Evolutionary conservation across 2,329 filamentous ascomycete species (phyloP).

Genomic region (Clonostachys chloroleuca): DNA sequence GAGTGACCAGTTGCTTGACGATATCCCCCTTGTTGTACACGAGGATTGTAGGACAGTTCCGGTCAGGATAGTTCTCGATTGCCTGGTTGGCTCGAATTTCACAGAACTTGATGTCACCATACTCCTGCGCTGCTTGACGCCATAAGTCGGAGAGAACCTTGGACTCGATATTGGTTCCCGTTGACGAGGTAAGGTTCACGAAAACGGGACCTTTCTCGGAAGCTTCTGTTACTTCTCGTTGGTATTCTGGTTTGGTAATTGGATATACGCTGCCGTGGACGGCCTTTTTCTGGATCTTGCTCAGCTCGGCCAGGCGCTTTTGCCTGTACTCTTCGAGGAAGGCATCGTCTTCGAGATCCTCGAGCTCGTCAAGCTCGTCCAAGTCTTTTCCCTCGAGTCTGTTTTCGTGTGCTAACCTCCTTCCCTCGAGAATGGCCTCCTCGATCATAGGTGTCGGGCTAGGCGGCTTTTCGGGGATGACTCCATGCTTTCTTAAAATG

Average conservation of each 20-base stretch:
- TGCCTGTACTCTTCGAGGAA: slow-evolving; percentile 86
- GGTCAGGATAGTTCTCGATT: slow-evolving; percentile 93
- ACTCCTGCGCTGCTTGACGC: slow-evolving; percentile 77
- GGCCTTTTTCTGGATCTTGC: slow-evolving; percentile 68
- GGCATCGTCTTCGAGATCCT: slow-evolving; percentile 91
- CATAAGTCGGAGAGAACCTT: slow-evolving; percentile 80
- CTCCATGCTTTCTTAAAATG: slow-evolving; percentile 90
- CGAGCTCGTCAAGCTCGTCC: slow-evolving; percentile 87
- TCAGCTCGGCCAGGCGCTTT: slow-evolving; percentile 82
- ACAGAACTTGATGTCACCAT: slow-evolving; percentile 95
- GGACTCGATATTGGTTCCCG: slow-evolving; percentile 80
- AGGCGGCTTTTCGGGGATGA: slow-evolving; percentile 96
- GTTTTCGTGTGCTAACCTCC: slow-evolving; percentile 83
- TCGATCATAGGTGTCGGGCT: slow-evolving; percentile 95
- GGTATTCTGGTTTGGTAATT: slow-evolving; percentile 90
- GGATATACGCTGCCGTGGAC: slow-evolving; percentile 90
- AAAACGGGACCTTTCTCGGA: slow-evolving; percentile 66
- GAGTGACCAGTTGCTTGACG: slow-evolving; percentile 83
- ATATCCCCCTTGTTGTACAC: slow-evolving; percentile 94
- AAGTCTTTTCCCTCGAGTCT: slow-evolving; percentile 90
- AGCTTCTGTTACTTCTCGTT: slow-evolving; percentile 85
- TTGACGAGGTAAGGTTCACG: slow-evolving; percentile 76
- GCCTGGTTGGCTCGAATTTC: slow-evolving; percentile 90
- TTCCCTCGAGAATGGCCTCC: slow-evolving; percentile 83
- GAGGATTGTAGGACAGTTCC: slow-evolving; percentile 90